phyloP scores from a whole-genome alignment of 225 moss, liverwort and hornwort species.

The Polytrichum commune region DNA sequence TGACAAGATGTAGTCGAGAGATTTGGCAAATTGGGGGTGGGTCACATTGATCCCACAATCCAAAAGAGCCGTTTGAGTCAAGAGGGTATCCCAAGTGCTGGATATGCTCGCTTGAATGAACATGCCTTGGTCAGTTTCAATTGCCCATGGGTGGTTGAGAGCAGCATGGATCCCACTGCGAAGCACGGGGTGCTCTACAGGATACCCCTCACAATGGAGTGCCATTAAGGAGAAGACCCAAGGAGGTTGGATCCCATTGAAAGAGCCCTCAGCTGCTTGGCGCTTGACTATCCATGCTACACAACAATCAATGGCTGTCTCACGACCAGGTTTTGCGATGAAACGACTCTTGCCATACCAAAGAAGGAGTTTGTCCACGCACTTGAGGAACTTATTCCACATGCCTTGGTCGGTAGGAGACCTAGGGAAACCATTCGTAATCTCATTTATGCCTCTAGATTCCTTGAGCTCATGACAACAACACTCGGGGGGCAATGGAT shows the following conservation, averaged over 20 bases:
- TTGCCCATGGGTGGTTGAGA: neutral
- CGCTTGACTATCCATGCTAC: neutral
- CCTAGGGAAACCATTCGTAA: neutral
- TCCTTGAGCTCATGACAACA: neutral
- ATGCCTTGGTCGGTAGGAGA: neutral
- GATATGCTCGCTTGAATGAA: neutral
- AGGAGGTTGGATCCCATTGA: neutral
- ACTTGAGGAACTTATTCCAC: neutral
- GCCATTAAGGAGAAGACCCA: neutral
- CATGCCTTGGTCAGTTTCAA: neutral
- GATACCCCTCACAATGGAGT: neutral
- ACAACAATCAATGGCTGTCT: neutral
- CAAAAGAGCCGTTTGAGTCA: neutral
- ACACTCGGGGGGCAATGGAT: neutral
- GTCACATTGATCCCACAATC: neutral
- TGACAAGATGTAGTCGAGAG: neutral
- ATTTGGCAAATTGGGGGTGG: neutral
- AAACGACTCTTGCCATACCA: neutral
- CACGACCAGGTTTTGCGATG: neutral
- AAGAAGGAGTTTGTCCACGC: neutral
- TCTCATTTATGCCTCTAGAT: neutral
- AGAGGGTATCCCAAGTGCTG: neutral
- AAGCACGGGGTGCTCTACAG: neutral
- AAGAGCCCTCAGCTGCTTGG: neutral
- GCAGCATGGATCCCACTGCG: neutral